Base-by-base conservation (phyloP, 2,329 filamentous ascomycete genomes). In the Hypoxylon sp. region DNA sequence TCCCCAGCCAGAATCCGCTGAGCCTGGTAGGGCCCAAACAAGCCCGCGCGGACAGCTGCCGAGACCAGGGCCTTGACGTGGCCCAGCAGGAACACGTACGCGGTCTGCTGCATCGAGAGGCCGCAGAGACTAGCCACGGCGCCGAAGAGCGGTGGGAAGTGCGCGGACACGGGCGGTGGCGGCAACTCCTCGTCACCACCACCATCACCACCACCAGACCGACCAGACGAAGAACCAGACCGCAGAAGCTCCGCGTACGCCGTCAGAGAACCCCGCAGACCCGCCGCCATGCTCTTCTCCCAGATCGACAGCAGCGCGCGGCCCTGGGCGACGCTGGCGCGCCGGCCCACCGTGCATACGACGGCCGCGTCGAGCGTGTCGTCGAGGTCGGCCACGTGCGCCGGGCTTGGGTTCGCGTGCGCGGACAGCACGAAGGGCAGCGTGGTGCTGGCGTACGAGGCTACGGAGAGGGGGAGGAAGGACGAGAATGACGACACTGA, bases 21-120 rank as follows among this genome's bases (percentile, higher is more conserved):
- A 48, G 87, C 87, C 69, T 91, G 87, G 67, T 91, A 94, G 5
- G 90, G 90, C 0, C 90, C 90, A 71, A 93, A 84, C 59, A 91
- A 81, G 63, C 87, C 88, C 15, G 89, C 87, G 45, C 90, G 75
- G 57, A 94, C 89, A 0, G 86, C 90, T 1, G 90, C 90, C 30
- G 86, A 90, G 37, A 91, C 77, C 43, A 93, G 73, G 0, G 89
- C 88, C 69, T 90, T 89, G 49, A 87, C 84, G 70, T 93, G 90
- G 53, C 84, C 82, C 59, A 93, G 79, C 68, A 93, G 73, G 68
- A 90, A 92, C 17, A 92, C 75, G 68, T 91, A 91, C 1, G 86
- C 85, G 15, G 88, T 78, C 68, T 90, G 84, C 45, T 78, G 76
- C 17, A 81, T 67, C 2, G 73, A 75, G 29, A 93, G 73, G 0